Evolutionary conservation across 2,329 filamentous ascomycete genomes (phyloP).

Genomic region (Aspergillus novofumigatus): DNA sequence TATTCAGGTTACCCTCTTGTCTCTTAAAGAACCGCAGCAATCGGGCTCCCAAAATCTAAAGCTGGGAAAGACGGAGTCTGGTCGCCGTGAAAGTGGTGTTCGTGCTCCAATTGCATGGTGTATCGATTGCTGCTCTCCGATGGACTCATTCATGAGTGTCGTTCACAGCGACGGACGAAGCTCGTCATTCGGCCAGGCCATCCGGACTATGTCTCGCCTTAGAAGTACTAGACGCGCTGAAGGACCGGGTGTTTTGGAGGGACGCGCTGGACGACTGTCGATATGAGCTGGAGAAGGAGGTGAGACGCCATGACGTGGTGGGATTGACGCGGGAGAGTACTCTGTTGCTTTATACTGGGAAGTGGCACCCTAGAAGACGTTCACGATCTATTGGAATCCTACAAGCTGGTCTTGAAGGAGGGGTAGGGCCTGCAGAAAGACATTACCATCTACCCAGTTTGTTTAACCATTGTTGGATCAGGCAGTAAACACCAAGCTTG

Average conservation of each 20-base stretch:
- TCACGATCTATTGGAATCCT: not conserved
- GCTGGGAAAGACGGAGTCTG: not conserved
- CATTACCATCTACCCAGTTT: too few species aligned
- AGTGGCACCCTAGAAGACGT: not conserved
- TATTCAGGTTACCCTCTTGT: too few species aligned
- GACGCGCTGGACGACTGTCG: not conserved
- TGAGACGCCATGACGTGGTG: not conserved
- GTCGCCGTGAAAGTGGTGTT: conserved; percentile 1
- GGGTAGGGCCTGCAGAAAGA: too few species aligned
- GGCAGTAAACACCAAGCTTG: too few species aligned
- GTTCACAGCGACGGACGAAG: not conserved
- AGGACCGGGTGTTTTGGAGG: not conserved
- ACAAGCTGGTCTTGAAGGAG: not conserved
- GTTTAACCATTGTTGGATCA: too few species aligned
- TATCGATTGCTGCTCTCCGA: not conserved
- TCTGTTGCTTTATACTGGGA: conserved; percentile 1
- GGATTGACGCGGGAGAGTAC: not conserved
- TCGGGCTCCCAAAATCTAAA: too few species aligned
- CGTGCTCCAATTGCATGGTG: conserved; percentile 1
- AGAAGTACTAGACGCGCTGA: not conserved
- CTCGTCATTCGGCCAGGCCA: not conserved
- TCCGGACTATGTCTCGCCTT: conserved; percentile 1
- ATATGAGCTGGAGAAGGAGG: not conserved
- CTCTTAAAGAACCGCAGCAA: too few species aligned
- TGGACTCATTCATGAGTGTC: not conserved